Base-by-base conservation (phyloP, 2,329 filamentous ascomycete genomes). In the Hypoxylon sp. region DNA sequence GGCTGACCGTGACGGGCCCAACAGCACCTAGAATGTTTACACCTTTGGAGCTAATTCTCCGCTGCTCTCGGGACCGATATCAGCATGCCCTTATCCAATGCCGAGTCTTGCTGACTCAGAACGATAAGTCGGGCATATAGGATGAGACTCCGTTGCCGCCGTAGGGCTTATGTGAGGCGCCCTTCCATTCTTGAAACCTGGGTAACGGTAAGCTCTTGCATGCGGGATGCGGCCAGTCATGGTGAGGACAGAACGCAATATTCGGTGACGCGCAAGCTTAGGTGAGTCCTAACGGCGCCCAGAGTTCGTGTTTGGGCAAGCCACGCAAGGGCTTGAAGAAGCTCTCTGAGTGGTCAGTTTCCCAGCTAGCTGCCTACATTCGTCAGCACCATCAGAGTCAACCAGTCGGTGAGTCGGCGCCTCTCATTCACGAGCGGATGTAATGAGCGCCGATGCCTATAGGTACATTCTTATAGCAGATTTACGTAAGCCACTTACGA, bases 341-440 rank as follows among this genome's bases (percentile, higher is more conserved):
- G 19, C 8, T 46, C 37, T 19, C 57, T 56, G 51, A 65, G 25
- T 62, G 64, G 67, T 14, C 37, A 6, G 29, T 16, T 47, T 43
- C 53, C 53, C 29, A 19, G 23, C 47, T 19, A 32, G 47, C 47
- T 37, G 23, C 16, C 27, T 21, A 39, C 16, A 37, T 43, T 25
- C 11, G 37, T 43, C 50, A 51, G 32, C 48, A 23, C 43, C 52
- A 54, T 59, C 45, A 46, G 58, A 46, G 58, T 19, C 19, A 32
- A 50, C 55, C 11, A n/a, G 43, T 68, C 65, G 67, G 67, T 61
- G 43, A 70, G 29, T 70, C 67, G 65, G 67, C 62, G 39, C 19
- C 34, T 55, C 37, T 16, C 23, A 19, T 51, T 37, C 3, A 66
- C 48, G 63, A 25, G 16, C 63, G 67, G 63, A 43, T 23, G 58